These are phyloP conservation scores for Agarophyton chilense DNA, from an alignment of 23 red algal species.

Conservation along the genomic window DNA sequence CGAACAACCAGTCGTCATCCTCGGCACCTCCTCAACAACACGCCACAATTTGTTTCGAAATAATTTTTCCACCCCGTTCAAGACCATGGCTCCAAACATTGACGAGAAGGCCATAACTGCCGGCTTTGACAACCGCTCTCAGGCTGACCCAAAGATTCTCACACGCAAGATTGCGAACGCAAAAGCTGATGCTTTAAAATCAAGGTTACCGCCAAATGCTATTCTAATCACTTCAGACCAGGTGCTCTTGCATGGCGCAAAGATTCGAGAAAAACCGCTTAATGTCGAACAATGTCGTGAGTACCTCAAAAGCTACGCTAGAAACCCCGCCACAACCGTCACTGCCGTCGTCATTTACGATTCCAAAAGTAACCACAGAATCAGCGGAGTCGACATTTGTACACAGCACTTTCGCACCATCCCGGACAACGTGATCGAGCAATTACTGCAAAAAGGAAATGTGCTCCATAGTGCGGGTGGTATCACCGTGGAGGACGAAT, in stretches of 20 bases:
- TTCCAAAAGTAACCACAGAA: constrained; percentile 1
- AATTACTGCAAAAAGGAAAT: constrained; percentile 61
- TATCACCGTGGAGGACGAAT: constrained; percentile 65
- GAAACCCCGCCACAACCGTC: constrained; percentile 53
- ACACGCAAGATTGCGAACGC: constrained; percentile 41
- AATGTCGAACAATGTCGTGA: constrained; percentile 16
- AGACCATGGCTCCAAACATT: constrained; percentile 10
- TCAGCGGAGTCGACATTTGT: constrained; percentile 52
- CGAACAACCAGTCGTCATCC: constrained; percentile 24
- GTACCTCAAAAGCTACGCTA: constrained; percentile 62
- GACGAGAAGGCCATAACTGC: constrained; percentile 55
- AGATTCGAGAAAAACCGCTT: constrained; percentile 67
- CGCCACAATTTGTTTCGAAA: constrained; percentile 31
- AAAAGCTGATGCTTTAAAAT: constrained; percentile 54
- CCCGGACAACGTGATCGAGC: constrained; percentile 63
- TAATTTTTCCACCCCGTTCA: constrained; percentile 24
- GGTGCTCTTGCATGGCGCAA: constrained; percentile 49
- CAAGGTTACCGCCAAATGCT: background rate
- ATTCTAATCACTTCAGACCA: constrained; percentile 79
- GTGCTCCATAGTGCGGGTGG: constrained; percentile 71
- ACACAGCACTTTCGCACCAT: constrained; percentile 59
- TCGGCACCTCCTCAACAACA: constrained; percentile 54
- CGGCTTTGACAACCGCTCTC: constrained; percentile 16
- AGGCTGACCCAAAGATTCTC: constrained; percentile 28
- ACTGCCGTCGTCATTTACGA: constrained; percentile 53